phyloP scores from a whole-genome alignment of 2,329 filamentous ascomycete species.

The Ceratocystis harringtonii region DNA sequence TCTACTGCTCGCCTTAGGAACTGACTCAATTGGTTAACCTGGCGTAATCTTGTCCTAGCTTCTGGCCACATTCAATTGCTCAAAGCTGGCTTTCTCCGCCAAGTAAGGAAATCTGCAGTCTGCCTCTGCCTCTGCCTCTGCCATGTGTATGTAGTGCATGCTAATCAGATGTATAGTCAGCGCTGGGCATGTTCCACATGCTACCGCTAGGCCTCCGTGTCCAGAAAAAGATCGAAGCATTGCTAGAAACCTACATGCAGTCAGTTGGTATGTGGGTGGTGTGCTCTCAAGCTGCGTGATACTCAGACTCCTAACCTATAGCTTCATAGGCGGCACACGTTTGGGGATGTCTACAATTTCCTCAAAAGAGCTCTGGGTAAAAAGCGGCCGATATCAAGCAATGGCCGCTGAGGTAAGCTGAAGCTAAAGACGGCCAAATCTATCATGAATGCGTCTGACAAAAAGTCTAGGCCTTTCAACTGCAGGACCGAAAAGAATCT shows the following conservation, averaged over 20 bases:
- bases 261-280: conserved; percentile 39
- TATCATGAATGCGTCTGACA: background rate
- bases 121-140: conserved; percentile 5
- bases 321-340: conserved; percentile 53
- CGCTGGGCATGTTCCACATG: conserved; percentile 84
- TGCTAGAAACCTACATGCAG: conserved; percentile 84
- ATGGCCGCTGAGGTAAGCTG: conserved; percentile 52
- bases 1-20: background rate
- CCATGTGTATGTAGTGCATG: background rate
- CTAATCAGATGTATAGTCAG: conserved; percentile 37
- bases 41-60: conserved; percentile 1
- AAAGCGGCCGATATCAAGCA: conserved; percentile 63
- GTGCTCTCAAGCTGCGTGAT: background rate
- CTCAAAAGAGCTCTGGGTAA: conserved; percentile 67
- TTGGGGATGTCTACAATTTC: conserved; percentile 73
- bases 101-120: conserved; percentile 32
- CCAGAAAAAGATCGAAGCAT: conserved; percentile 68
- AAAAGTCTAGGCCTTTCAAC: conserved; percentile 51
- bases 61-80: conserved; percentile 24
- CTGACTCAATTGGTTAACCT: background rate
- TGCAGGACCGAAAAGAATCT: conserved; percentile 62
- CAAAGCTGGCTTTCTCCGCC: conserved; percentile 57
- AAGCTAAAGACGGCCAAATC: background rate
- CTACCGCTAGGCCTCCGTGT: conserved; percentile 76
- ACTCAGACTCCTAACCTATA: background rate